phyloP scores from a whole-genome alignment of 2,329 filamentous ascomycete species.

The Ophiocordyceps camponoti-leonardi region DNA sequence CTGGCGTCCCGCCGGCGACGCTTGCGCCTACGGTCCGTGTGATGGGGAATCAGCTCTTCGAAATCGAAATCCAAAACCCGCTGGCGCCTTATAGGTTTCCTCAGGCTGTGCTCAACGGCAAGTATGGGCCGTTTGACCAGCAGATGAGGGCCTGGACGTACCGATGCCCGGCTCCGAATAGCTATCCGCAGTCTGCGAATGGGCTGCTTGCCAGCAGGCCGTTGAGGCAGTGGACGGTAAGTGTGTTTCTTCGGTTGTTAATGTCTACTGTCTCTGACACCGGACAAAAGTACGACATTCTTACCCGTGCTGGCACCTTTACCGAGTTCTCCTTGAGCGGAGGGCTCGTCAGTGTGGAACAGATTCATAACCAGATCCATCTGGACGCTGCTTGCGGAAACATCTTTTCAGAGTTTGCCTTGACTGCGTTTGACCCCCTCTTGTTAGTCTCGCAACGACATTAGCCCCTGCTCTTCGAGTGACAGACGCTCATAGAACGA shows the following conservation, averaged over 20 bases:
- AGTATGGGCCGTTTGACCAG: constrained; percentile 17
- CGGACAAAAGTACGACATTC: constrained; percentile 19
- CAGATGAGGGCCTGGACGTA: constrained; percentile 17
- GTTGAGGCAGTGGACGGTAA: constrained; percentile 23
- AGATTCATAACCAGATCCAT: constrained; percentile 24
- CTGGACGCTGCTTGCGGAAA: constrained; percentile 20
- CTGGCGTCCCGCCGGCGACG: constrained; percentile 22
- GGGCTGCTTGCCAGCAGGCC: constrained; percentile 11
- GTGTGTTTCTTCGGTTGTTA: constrained; percentile 2
- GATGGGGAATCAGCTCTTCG: constrained; percentile 12
- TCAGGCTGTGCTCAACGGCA: constrained; percentile 15
- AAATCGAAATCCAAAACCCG: constrained; percentile 28
- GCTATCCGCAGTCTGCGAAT: constrained; percentile 23
- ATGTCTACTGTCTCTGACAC: neutral
- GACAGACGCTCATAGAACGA: neutral
- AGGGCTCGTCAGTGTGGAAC: constrained; percentile 22
- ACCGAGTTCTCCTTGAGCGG: constrained; percentile 16
- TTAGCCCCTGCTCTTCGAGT: neutral
- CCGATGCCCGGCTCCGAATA: constrained; percentile 18
- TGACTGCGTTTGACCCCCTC: constrained; percentile 25
- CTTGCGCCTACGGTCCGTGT: constrained; percentile 17
- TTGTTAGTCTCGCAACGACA: constrained; percentile 20
- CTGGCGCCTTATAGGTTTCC: constrained; percentile 34
- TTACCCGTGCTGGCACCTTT: constrained; percentile 19
- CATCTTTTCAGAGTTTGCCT: constrained; percentile 20